Base-by-base conservation (phyloP, 2,329 filamentous ascomycete species). In the Aspergillus felis region DNA sequence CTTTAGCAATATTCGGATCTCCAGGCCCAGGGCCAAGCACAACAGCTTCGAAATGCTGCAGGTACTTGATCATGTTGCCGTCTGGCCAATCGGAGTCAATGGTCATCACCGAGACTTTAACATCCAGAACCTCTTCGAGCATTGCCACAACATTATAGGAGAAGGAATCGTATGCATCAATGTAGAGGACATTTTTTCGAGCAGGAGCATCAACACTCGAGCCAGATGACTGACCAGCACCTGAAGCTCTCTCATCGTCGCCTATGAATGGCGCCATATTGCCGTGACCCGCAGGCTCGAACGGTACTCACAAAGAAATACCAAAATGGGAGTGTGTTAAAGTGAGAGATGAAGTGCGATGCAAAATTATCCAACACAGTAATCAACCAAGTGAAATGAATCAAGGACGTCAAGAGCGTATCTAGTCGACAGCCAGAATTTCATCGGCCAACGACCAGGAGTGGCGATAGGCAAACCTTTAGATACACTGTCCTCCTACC, bases 161-260 rank as follows among this genome's bases (percentile, higher is more conserved):
- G 76, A 97, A 99, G 46, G 92, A 97, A 78, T 99, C 94, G 76
- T 96, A 96, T 61, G 93, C 92, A 74, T 97, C 94, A 64, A 99
- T 82, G 76, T 96, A 96, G 61, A 97, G 84, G 61, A 97, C 88
- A 59, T 64, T 69, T 52, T 66, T 71, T 48, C 25, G 61, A 28
- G 51, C 27, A 2, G 29, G 35, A n/a, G 47, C 50, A 38, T 20
- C 35, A 20, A 10, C 46, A 10, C 35, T 47, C 20, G 53, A 25
- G 22, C 42, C 29, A 9, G 35, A 53, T 12, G 56, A 52, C 48
- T 46, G 46, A 20, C 52, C 47, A 38, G 46, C 42, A 24, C 46
- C 44, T n/a, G 58, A 35, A 48, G 24, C 58, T 51, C 64, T 60
- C 67, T 64, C 69, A 57, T 47, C 22, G 7, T 55, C 61, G 9